Percentiles rank a stretch among this genome's conserved stretches.
Conservation (phyloP, 148 eudicot genomes). For the Silene latifolia region DNA sequence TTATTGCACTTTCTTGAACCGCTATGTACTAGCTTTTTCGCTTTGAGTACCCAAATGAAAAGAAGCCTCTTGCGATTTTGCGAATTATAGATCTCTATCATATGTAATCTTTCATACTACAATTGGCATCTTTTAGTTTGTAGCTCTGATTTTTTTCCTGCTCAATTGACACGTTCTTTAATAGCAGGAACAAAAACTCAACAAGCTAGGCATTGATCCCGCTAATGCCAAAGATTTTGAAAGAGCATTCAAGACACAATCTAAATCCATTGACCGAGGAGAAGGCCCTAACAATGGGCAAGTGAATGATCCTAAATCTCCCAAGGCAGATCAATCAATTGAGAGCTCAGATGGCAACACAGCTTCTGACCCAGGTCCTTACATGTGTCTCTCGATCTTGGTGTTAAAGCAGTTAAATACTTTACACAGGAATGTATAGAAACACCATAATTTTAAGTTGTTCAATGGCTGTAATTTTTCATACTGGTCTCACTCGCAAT, state of each 20-base stretch:
- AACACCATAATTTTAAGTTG: conserved; percentile 5
- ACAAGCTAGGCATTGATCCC: conserved; percentile 68
- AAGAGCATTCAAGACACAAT: conserved; percentile 63
- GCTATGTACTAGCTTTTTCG: no score
- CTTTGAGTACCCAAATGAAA: no score
- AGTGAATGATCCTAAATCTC: conserved; percentile 35
- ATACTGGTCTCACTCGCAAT: conserved; percentile 3
- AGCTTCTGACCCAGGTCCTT: conserved; percentile 4
- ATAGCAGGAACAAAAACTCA: conserved; percentile 71
- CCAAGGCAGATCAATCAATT: conserved; percentile 32
- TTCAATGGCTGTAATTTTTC: conserved; percentile 13
- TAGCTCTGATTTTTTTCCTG: neutral
- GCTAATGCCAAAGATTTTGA: conserved; percentile 72
- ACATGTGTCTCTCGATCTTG: neutral
- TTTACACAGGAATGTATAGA: conserved; percentile 26
- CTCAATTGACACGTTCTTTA: neutral
- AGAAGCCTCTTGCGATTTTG: no score
- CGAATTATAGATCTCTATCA: no score
- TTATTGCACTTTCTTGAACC: no score
- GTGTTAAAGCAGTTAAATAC: conserved; percentile 16
- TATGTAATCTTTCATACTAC: no score
- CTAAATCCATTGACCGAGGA: conserved; percentile 41
- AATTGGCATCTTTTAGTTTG: neutral
- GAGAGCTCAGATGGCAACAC: conserved; percentile 36
- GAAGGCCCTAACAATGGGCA: conserved; percentile 40